Percentiles rank a stretch among this genome's conserved stretches.
Conservation (phyloP, 129 eudicot genomes). For the Scalesia atractyloides region DNA sequence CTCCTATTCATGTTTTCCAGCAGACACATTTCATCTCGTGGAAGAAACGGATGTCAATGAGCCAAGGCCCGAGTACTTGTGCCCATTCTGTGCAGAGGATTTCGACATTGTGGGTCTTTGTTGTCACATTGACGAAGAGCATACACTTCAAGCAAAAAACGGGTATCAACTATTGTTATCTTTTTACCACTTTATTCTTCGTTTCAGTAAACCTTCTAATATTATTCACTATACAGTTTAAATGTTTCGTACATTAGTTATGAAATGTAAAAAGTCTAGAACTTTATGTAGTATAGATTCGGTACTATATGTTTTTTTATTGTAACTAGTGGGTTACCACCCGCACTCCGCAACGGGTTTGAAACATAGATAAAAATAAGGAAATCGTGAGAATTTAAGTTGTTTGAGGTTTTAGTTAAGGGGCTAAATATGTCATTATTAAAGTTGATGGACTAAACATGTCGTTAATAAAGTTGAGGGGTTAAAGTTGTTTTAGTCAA, state of each 20-base stretch:
- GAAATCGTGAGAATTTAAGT: too few relatives aligned
- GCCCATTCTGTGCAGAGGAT: conserved; percentile 95
- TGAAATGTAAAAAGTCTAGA: neutral
- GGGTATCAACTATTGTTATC: conserved; percentile 44
- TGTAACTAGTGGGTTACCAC: neutral
- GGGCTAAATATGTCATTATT: too few relatives aligned
- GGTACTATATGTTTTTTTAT: neutral
- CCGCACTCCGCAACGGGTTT: too few relatives aligned
- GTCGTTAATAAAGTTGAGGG: too few relatives aligned
- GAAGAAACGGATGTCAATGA: conserved; percentile 69
- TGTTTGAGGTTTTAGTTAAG: too few relatives aligned
- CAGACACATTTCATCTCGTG: conserved; percentile 64
- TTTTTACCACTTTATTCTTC: neutral
- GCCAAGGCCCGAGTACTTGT: conserved; percentile 64
- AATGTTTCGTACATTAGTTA: neutral
- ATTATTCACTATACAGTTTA: neutral
- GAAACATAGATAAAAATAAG: too few relatives aligned
- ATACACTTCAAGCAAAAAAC: conserved; percentile 66
- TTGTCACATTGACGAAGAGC: conserved; percentile 96
- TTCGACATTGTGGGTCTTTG: conserved; percentile 92
- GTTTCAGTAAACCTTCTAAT: neutral
- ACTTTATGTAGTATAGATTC: neutral
- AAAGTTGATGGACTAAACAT: too few relatives aligned
- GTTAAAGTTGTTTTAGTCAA: too few relatives aligned
- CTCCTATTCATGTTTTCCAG: conserved; percentile 11